A percentile compares a stretch with the other conserved stretches of the same genome.
These are phyloP conservation scores for Orbilia quercus DNA, from an alignment of 2,329 filamentous ascomycete genomes.

Conservation along the genomic window DNA sequence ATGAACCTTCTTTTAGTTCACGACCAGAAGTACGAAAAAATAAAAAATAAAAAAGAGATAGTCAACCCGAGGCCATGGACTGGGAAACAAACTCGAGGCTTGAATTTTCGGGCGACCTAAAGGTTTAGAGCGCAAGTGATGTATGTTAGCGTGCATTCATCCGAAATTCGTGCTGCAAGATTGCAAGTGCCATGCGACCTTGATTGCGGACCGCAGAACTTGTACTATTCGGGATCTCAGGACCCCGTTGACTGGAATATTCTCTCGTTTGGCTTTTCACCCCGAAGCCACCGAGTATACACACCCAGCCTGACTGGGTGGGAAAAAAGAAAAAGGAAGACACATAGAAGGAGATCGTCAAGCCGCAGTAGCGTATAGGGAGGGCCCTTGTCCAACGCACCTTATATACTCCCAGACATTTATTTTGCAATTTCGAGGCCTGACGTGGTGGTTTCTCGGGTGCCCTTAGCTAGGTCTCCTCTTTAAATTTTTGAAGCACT, in stretches of 20 bases:
- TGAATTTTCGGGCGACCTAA: slow-evolving; percentile 42
- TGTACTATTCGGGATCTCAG: slow-evolving; percentile 52
- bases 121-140: slow-evolving; percentile 29
- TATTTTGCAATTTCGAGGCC: slow-evolving; percentile 57
- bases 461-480: slow-evolving; percentile 53
- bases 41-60: slow-evolving; percentile 9
- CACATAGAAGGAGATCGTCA: slow-evolving; percentile 53
- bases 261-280: slow-evolving; percentile 40
- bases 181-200: slow-evolving; percentile 55
- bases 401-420: slow-evolving; percentile 55
- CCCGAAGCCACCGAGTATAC: slow-evolving; percentile 45
- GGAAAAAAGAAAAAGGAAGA: slow-evolving; percentile 45
- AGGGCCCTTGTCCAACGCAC: slow-evolving; percentile 56
- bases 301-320: slow-evolving; percentile 35
- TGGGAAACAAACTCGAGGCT: slow-evolving; percentile 43
- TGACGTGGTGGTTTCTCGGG: slow-evolving; percentile 56
- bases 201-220: slow-evolving; percentile 53
- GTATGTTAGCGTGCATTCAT: slow-evolving; percentile 57
- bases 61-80: slow-evolving; percentile 53
- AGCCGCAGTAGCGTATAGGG: slow-evolving; percentile 56
- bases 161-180: slow-evolving; percentile 56
- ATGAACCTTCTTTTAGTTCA: slow-evolving; percentile 32
- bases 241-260: slow-evolving; percentile 42
- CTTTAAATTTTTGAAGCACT: slow-evolving; percentile 55
- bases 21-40: slow-evolving; percentile 33